Base-by-base conservation (phyloP, 495 filamentous ascomycete genomes). In the Xylaria curta region DNA sequence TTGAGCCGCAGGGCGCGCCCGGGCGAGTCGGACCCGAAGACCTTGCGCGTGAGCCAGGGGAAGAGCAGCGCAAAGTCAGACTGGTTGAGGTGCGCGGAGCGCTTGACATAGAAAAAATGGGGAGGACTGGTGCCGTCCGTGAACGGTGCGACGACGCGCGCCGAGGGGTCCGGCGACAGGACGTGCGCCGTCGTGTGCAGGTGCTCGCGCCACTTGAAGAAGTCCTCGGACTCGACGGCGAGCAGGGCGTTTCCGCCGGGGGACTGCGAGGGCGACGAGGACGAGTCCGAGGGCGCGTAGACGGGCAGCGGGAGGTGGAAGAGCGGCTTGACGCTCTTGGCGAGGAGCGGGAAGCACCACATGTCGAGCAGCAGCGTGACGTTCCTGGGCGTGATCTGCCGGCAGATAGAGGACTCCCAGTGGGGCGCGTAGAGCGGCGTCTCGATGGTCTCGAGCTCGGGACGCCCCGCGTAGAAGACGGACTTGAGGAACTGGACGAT, bases 41-140 rank as follows among this genome's bases (percentile, higher is more conserved):
- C 81, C 63, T 81, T 82, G 62, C 84, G 85, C 28, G 88, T 89
- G 26, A 91, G 73, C 81, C 87, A 88, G 0, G 93, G 91, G 76
- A 94, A 94, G 24, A 95, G 79, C 13, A 93, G 76, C n/a, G 89
- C 92, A 77, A 94, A 95, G 74, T 95, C 93, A 19, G 87, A 90
- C 81, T 94, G 93, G 46, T 82, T 89, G 28, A 94, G 82, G 77
- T 95, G 93, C 0, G 92, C 92, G 5, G 87, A 89, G 12, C 80
- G 75, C 12, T 79, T 73, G 2, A 89, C 87, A 75, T 91, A 94
- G 79, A 89, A 94, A 66, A 93, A 83, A 59, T 86, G 75, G 1
- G 89, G 89, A 51, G 69, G 49, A 66, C 72, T 67, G 36, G 76
- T 75, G 10, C 28, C 28, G 28, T 76, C 72, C 1, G 76, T 72